phyloP scores from a whole-genome alignment of 2,329 filamentous ascomycete species.

The Corinectria fuckeliana region DNA sequence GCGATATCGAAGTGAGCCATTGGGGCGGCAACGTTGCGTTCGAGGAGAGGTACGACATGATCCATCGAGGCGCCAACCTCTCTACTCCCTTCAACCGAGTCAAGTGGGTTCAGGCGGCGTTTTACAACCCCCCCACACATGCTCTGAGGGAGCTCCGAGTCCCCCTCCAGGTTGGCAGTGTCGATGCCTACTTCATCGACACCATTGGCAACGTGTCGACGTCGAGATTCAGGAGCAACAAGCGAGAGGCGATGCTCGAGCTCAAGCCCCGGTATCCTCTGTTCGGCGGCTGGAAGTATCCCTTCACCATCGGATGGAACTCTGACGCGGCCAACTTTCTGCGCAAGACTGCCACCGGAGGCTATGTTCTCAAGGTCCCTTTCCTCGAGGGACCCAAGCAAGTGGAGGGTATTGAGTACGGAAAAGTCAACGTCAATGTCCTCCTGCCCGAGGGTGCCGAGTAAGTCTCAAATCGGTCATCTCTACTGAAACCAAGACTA shows the following conservation, averaged over 20 bases:
- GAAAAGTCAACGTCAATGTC: constrained; percentile 78
- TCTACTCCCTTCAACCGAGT: constrained; percentile 76
- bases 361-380: constrained; percentile 87
- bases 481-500: constrained; percentile 25
- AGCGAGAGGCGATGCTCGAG: constrained; percentile 82
- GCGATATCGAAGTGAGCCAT: constrained; percentile 94
- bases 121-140: constrained; percentile 77
- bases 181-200: constrained; percentile 93
- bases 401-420: constrained; percentile 84
- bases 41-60: constrained; percentile 90
- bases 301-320: constrained; percentile 97
- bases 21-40: constrained; percentile 97
- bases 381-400: constrained; percentile 93
- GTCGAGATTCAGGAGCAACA: constrained; percentile 80
- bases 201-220: constrained; percentile 97
- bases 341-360: constrained; percentile 68
- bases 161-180: constrained; percentile 78
- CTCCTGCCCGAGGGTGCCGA: constrained; percentile 90
- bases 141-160: constrained; percentile 85
- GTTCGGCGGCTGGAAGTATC: constrained; percentile 98
- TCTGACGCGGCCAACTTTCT: constrained; percentile 80
- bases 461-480: constrained; percentile 58
- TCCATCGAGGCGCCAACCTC: constrained; percentile 84
- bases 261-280: constrained; percentile 94
- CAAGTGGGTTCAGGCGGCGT: constrained; percentile 74